Evolutionary conservation across 257 asterid species (phyloP).

Genomic region (Knoxia roxburghii): DNA sequence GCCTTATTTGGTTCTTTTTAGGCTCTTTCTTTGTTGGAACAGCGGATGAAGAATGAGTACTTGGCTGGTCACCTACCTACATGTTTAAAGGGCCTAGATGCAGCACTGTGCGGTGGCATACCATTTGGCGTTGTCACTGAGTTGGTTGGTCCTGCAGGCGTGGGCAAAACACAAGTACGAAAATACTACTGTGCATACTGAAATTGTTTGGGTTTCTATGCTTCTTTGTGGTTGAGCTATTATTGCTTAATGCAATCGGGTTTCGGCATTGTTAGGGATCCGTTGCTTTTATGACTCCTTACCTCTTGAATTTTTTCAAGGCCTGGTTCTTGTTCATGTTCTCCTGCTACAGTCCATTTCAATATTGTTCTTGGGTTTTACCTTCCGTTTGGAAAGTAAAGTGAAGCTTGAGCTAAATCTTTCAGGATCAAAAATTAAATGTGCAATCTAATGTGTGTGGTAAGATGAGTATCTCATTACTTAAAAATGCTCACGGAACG

Average conservation of each 20-base stretch:
- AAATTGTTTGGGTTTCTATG: not conserved
- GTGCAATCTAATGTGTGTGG: not conserved
- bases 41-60: slow-evolving; percentile 45
- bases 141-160: slow-evolving; percentile 91
- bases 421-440: not conserved
- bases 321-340: not conserved
- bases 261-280: not conserved
- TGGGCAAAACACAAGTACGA: slow-evolving; percentile 82
- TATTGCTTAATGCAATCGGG: not conserved
- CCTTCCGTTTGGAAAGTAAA: not conserved
- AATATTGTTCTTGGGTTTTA: not conserved
- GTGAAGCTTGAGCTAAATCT: not conserved
- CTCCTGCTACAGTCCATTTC: not conserved
- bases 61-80: slow-evolving; percentile 86
- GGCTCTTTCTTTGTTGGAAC: slow-evolving; percentile 69
- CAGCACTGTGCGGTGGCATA: slow-evolving; percentile 76
- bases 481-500: not conserved
- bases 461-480: not conserved
- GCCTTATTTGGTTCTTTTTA: slow-evolving; percentile 19
- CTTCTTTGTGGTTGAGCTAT: too few species aligned
- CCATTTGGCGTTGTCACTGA: slow-evolving; percentile 88
- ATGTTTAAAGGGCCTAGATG: slow-evolving; percentile 63
- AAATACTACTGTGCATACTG: not conserved
- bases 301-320: not conserved
- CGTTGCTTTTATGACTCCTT: not conserved